Conservation (phyloP, 192 early-diverging fungal species). For the Coemansia sp. region DNA sequence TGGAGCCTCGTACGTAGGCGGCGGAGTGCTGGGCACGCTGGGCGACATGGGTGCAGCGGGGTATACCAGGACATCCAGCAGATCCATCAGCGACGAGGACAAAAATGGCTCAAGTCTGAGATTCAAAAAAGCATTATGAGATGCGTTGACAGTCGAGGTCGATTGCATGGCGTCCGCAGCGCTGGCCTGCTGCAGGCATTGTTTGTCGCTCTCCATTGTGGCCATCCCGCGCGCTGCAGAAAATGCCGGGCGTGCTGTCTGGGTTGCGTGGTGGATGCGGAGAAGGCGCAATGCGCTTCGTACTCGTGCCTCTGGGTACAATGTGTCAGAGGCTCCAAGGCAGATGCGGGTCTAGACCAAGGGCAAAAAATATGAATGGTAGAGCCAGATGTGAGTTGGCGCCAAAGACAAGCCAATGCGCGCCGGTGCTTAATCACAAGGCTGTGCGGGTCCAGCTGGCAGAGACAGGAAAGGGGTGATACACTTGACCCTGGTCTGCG, state of each 20-base stretch:
- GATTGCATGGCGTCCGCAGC: conserved; percentile 22
- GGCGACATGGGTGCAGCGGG: conserved; percentile 27
- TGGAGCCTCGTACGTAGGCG: conserved; percentile 44
- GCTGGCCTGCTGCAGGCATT: conserved; percentile 18
- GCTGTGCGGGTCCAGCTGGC: background rate
- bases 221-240: no score
- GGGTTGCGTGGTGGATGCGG: no score
- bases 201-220: conserved; percentile 40
- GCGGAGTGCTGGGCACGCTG: conserved; percentile 46
- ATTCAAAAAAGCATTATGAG: conserved; percentile 38
- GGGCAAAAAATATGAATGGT: no score
- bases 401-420: background rate
- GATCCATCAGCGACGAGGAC: conserved; percentile 45
- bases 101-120: conserved; percentile 44
- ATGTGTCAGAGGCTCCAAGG: no score
- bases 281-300: no score
- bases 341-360: no score
- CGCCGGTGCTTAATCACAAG: background rate
- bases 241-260: no score
- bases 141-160: conserved; percentile 12
- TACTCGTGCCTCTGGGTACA: no score
- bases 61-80: conserved; percentile 33
- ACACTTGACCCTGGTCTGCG: no score
- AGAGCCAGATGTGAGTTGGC: no score
- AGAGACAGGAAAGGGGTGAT: no score